Base-by-base conservation (phyloP, 169 alveolate genomes). In the Cyclospora cayetanensis region DNA sequence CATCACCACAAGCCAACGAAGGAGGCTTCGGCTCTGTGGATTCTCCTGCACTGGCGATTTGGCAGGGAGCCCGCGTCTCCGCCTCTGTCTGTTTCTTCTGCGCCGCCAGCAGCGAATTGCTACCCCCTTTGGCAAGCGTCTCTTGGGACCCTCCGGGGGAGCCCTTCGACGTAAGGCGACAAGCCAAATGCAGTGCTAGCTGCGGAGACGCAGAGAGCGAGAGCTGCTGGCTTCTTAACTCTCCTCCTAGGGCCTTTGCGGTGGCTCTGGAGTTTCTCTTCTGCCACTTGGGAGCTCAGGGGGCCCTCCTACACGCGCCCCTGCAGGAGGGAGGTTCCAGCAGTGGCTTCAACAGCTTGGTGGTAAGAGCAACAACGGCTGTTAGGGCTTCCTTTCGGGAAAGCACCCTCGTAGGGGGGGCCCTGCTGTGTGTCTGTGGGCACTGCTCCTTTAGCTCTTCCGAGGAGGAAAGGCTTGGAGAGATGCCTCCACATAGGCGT, bases 241-340 rank as follows among this genome's bases (percentile, higher is more conserved):
- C 46, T 27, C 82, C 82, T 34, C 82, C 82, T 35, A 2, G 55
- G 5, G 20, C 82, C 5, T 70, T 70, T 35, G 82, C 82, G 4
- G 25, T 70, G 25, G 82, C 82, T 34, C 29, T 70, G 7, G 82
- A 70, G 31, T 70, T 70, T 34, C 82, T 70, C 52, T 70, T 70
- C 18, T 34, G 53, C 25, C 82, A 70, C 82, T 35, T 70, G 52
- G 82, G 82, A 53, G 82, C 82, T 53, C 82, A 20, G n/a, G 82
- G 82, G 55, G 82, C 82, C 82, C 82, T 18, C n/a, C 27, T 55
- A 29, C 70, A 15, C 34, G 70, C 7, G 11, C 31, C 70, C 27
- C 7, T 22, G 4, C 46, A 70, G 37, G 60, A 46, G 15, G 15
- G 60, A 7, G 53, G 52, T 5, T 12, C 37, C 82, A 11, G 53